A percentile compares a stretch with the other conserved stretches of the same genome.
phyloP scores from a whole-genome alignment of 2,329 filamentous ascomycete genomes.

The Talaromyces sp. region DNA sequence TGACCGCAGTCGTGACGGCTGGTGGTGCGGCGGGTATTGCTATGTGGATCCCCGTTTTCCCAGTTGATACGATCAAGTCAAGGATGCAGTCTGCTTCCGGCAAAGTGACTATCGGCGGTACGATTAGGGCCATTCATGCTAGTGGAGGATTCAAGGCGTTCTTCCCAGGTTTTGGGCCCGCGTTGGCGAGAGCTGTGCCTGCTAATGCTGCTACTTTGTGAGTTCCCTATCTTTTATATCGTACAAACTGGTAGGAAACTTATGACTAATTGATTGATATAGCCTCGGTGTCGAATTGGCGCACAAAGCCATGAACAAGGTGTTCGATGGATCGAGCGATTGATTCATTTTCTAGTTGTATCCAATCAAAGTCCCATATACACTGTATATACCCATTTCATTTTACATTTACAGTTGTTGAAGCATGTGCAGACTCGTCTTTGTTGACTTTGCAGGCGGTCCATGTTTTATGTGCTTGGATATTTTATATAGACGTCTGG shows the following conservation, averaged over 20 bases:
- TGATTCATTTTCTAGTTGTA: not conserved
- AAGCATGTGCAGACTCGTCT: not conserved
- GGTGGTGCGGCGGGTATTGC: constrained; percentile 89
- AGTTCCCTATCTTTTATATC: not conserved
- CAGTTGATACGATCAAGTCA: constrained; percentile 94
- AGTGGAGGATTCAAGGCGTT: constrained; percentile 85
- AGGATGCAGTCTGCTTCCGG: constrained; percentile 88
- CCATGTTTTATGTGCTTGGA: not conserved
- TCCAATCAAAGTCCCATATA: not conserved
- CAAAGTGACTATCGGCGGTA: constrained; percentile 73
- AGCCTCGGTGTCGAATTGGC: constrained; percentile 51
- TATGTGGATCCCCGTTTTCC: constrained; percentile 99
- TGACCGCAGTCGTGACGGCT: constrained; percentile 78
- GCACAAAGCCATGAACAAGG: constrained; percentile 49
- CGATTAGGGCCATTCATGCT: constrained; percentile 77
- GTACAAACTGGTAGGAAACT: not conserved
- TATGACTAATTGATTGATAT: constrained; percentile 16
- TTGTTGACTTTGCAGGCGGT: not conserved
- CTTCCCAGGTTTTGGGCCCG: constrained; percentile 94
- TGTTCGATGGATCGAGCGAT: constrained; percentile 32
- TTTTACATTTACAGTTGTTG: not conserved
- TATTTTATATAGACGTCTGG: constrained; percentile 7
- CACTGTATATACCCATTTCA: constrained; percentile 5
- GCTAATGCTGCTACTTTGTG: constrained; percentile 93
- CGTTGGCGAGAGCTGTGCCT: constrained; percentile 85